Evolutionary conservation across 1,284 basidiomycete genomes (phyloP).

Genomic region (Leccinum solheimii): DNA sequence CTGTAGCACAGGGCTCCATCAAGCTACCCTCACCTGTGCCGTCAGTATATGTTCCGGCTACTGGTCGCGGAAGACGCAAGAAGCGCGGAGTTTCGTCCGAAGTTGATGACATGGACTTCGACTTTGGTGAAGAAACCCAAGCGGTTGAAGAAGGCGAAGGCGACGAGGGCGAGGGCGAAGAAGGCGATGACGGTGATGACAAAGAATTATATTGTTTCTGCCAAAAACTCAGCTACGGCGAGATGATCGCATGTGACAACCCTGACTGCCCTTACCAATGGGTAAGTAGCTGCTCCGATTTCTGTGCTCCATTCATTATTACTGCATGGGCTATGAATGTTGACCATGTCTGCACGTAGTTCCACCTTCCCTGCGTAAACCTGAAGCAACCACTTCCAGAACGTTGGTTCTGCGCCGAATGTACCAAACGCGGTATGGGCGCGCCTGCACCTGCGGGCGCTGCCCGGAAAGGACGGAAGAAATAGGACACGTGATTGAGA

Average conservation of each 20-base stretch:
- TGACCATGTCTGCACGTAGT: conserved; percentile 39
- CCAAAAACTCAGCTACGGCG: conserved; percentile 63
- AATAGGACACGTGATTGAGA: conserved; percentile 22
- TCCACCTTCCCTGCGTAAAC: conserved; percentile 62
- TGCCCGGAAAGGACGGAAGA: conserved; percentile 46
- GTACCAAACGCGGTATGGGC: conserved; percentile 40
- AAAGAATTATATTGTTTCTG: conserved; percentile 66
- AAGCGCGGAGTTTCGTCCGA: conserved; percentile 40
- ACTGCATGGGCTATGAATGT: conserved; percentile 3
- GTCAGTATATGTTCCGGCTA: conserved; percentile 28
- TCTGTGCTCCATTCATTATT: conserved; percentile 4
- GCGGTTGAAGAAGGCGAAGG: conserved; percentile 43
- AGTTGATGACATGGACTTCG: conserved; percentile 36
- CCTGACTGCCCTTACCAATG: conserved; percentile 69
- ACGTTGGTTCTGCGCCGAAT: conserved; percentile 60
- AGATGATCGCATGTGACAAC: conserved; percentile 76
- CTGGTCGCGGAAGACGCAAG: conserved; percentile 40
- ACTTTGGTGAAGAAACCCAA: conserved; percentile 35
- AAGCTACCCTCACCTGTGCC: conserved; percentile 41
- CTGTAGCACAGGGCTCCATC: conserved; percentile 34
- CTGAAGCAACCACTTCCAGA: conserved; percentile 62
- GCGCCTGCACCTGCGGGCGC: conserved; percentile 25
- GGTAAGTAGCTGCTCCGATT: conserved; percentile 45
- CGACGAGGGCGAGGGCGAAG: conserved; percentile 50
- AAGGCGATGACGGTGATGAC: conserved; percentile 51